These are phyloP conservation scores for Ammopiptanthus mongolicus DNA, from an alignment of 306 rosid species.

Conservation along the genomic window DNA sequence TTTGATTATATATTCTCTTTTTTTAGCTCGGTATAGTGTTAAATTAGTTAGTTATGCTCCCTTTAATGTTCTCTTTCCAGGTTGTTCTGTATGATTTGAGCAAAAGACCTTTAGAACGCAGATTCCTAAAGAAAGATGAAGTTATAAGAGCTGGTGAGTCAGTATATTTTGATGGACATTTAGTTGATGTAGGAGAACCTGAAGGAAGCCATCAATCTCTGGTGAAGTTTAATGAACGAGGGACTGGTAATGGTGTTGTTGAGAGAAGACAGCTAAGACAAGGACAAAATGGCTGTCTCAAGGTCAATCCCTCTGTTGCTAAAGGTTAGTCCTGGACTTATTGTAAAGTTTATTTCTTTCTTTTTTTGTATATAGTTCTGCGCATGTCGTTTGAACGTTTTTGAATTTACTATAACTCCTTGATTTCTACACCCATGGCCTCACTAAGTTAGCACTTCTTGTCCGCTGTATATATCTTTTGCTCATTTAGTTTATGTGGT, in stretches of 20 bases:
- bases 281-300: constrained; percentile 21
- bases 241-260: constrained; percentile 12
- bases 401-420: not conserved
- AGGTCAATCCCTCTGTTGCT: constrained; percentile 24
- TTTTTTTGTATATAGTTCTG: not conserved
- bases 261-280: constrained; percentile 29
- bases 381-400: constrained; percentile 14
- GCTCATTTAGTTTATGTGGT: not conserved
- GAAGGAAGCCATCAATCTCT: constrained; percentile 37
- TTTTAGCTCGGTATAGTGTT: not conserved
- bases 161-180: constrained; percentile 53
- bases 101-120: constrained; percentile 47
- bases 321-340: constrained; percentile 39
- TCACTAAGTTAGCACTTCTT: not conserved
- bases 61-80: constrained; percentile 33
- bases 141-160: constrained; percentile 49
- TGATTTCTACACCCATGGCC: not conserved
- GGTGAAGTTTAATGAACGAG: constrained; percentile 25
- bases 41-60: not conserved
- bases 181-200: constrained; percentile 62
- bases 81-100: constrained; percentile 55
- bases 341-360: not conserved
- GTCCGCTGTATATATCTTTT: not conserved
- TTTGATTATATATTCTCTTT: not conserved
- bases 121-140: constrained; percentile 62